Conservation (phyloP, 441 rosid species). For the Populus hybrid region DNA sequence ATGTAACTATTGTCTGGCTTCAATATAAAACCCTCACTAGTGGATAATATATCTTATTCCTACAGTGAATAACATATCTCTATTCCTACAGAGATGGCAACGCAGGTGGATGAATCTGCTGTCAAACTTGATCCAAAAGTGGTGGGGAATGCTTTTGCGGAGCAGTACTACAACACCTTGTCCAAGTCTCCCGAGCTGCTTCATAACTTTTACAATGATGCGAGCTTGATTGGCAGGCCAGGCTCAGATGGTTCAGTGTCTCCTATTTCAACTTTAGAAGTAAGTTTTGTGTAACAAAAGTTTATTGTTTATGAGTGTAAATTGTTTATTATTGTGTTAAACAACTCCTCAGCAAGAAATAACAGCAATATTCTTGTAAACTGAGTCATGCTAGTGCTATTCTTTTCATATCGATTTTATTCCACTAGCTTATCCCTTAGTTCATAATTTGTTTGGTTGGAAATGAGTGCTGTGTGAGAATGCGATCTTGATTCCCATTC, state of each 20-base stretch:
- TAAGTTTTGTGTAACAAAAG: constrained; percentile 6
- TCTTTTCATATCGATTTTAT: not conserved
- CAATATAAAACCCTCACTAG: not conserved
- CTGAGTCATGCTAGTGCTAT: not conserved
- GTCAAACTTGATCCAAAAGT: constrained; percentile 17
- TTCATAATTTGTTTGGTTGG: not conserved
- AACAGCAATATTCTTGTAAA: not conserved
- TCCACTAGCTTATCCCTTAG: not conserved
- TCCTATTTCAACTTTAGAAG: constrained; percentile 24
- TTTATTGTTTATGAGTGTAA: not conserved
- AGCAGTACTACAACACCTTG: constrained; percentile 25
- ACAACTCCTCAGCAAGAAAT: not conserved
- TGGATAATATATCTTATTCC: not conserved
- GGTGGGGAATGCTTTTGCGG: constrained; percentile 31
- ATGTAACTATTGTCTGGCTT: not conserved
- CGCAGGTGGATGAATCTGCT: constrained; percentile 28
- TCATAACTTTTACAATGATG: constrained; percentile 36
- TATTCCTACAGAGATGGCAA: constrained; percentile 14
- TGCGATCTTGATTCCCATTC: not conserved
- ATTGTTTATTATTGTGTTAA: not conserved
- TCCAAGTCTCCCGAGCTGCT: constrained; percentile 19
- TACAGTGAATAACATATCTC: not conserved
- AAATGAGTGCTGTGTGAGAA: not conserved
- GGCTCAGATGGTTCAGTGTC: constrained; percentile 17
- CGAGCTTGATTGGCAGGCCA: constrained; percentile 33